Evolutionary conservation across 108 stramenopile species (phyloP).

Genomic region (Cyclotella cryptica): DNA sequence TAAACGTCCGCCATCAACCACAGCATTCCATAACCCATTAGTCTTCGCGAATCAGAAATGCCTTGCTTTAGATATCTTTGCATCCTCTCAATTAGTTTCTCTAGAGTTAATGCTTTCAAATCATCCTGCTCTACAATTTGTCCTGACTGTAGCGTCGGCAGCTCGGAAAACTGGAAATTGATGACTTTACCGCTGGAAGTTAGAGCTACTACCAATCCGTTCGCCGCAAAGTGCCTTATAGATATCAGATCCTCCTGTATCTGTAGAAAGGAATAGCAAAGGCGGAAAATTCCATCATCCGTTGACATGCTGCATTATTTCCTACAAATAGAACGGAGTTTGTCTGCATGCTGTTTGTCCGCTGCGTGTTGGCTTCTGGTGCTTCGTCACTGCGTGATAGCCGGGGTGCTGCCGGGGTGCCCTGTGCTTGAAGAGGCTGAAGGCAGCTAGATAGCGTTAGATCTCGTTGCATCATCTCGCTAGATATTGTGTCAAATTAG

Average conservation of each 20-base stretch:
- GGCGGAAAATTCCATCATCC: background rate
- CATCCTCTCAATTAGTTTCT: background rate
- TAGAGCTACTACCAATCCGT: background rate
- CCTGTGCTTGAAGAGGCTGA: too few relatives aligned
- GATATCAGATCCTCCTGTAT: slow-evolving; percentile 4
- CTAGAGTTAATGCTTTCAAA: background rate
- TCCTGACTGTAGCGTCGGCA: too few relatives aligned
- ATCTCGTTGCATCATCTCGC: too few relatives aligned
- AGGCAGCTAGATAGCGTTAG: too few relatives aligned
- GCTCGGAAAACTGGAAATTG: background rate
- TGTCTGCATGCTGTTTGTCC: too few relatives aligned
- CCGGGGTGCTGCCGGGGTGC: too few relatives aligned
- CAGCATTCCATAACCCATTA: slow-evolving; percentile 8
- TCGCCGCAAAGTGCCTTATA: background rate
- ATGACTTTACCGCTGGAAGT: background rate
- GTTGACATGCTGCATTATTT: background rate
- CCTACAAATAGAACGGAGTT: too few relatives aligned
- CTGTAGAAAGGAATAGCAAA: slow-evolving; percentile 8
- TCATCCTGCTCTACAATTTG: background rate
- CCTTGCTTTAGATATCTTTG: background rate
- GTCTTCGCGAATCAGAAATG: slow-evolving; percentile 2
- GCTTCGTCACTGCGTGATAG: too few relatives aligned
- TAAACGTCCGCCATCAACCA: slow-evolving; percentile 13
- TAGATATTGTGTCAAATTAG: too few relatives aligned
- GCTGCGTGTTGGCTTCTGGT: too few relatives aligned